These are phyloP conservation scores for Mallotus japonicus DNA, from an alignment of 441 rosid genomes.

Conservation along the genomic window DNA sequence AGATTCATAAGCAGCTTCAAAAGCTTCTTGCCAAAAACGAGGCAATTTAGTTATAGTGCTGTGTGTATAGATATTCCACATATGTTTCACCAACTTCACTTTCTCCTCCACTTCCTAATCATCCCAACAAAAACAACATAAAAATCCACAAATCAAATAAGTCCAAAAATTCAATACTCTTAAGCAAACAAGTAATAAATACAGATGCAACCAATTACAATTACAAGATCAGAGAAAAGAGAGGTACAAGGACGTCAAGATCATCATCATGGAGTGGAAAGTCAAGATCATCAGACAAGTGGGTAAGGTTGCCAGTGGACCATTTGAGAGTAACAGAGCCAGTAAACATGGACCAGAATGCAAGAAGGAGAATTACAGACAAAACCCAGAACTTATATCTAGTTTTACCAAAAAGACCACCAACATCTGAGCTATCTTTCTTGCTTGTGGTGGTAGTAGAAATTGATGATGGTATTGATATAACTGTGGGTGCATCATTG, in stretches of 20 bases:
- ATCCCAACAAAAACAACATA: background rate
- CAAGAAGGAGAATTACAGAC: conserved; percentile 70
- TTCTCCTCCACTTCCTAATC: conserved; percentile 82
- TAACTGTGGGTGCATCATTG: conserved; percentile 22
- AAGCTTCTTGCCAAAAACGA: conserved; percentile 80
- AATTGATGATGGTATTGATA: conserved; percentile 20
- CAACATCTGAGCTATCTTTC: conserved; percentile 41
- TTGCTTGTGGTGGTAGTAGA: conserved; percentile 21
- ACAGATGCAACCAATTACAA: background rate
- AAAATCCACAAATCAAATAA: background rate
- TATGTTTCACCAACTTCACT: conserved; percentile 79
- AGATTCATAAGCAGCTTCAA: conserved; percentile 81
- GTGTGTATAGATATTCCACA: conserved; percentile 86
- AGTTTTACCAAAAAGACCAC: conserved; percentile 47
- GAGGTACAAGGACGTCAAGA: conserved; percentile 68
- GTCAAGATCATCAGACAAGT: conserved; percentile 49
- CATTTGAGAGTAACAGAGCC: conserved; percentile 83
- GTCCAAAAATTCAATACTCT: background rate
- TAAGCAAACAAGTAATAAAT: background rate
- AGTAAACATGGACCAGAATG: conserved; percentile 88
- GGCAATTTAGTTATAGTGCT: conserved; percentile 61
- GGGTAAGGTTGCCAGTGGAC: conserved; percentile 64
- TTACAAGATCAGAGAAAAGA: background rate
- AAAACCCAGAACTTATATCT: conserved; percentile 80
- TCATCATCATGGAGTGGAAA: conserved; percentile 51